phyloP scores from a whole-genome alignment of 176 grass and related monocot genomes.

The Musa itinerans region DNA sequence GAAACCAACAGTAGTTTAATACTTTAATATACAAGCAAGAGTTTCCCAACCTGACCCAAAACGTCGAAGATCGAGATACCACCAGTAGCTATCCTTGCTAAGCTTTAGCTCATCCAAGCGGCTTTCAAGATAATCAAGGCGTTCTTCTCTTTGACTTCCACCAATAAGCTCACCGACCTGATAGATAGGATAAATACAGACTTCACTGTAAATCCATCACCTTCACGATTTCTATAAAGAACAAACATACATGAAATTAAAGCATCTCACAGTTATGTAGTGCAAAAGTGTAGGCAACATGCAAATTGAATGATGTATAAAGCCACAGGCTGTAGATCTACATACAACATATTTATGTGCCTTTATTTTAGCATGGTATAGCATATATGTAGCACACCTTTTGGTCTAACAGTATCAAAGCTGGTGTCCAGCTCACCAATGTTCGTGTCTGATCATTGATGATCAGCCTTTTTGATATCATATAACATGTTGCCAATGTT shows the following conservation, averaged over 20 bases:
- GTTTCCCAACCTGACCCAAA: constrained; percentile 76
- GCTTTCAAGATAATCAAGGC: constrained; percentile 75
- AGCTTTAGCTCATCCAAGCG: constrained; percentile 82
- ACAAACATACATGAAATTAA: not conserved
- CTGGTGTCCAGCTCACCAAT: no score
- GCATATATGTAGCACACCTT: not conserved
- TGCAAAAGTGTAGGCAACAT: not conserved
- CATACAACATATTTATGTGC: not conserved
- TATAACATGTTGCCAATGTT: no score
- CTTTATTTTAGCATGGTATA: not conserved
- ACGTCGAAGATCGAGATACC: constrained; percentile 87
- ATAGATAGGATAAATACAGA: constrained; percentile 1
- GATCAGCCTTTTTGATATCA: no score
- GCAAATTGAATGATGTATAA: not conserved
- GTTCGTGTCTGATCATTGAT: no score
- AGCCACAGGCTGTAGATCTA: not conserved
- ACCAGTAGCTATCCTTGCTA: constrained; percentile 91
- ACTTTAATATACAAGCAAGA: not conserved
- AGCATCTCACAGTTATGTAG: not conserved
- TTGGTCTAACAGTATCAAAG: no score
- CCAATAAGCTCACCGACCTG: constrained; percentile 95
- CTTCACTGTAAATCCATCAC: not conserved
- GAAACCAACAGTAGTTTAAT: not conserved
- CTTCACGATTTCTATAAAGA: not conserved
- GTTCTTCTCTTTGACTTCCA: constrained; percentile 99